Evolutionary conservation across 371 early-diverging fungal genomes (phyloP), one percentile per base, ranked within the genome.

Genomic region (Nematocida minor): DNA sequence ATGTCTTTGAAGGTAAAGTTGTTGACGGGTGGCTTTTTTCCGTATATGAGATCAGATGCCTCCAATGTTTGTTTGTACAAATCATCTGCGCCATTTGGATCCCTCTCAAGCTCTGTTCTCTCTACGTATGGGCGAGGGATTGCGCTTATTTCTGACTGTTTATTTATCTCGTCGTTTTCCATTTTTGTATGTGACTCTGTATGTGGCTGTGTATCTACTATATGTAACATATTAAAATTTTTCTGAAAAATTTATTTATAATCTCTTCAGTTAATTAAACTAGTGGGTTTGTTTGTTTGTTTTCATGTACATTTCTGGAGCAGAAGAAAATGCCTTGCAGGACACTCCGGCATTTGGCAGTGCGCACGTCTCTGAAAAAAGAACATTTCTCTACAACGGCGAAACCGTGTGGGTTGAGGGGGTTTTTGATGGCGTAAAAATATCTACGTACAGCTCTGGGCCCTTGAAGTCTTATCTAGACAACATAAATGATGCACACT

Each of bases 341-440:
- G n/a, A n/a, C n/a, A n/a, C n/a, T n/a, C n/a, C n/a, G n/a, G n/a
- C n/a, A n/a, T n/a, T n/a, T n/a, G n/a, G n/a, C n/a, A n/a, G n/a
- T n/a, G n/a, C n/a, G n/a, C n/a, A n/a, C n/a, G n/a, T n/a, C n/a
- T n/a, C n/a, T n/a, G n/a, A n/a, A n/a, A n/a, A n/a, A n/a, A 51
- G 51, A 51, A 27, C 11, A 9, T 74, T 36, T 41, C 20, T 74
- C 38, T 74, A 74, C 77, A 74, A 62, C 36, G 77, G 77, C 53
- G 77, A 74, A 31, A 48, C 40, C 29, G 49, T 74, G 1, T 53
- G 79, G 7, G 36, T 74, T 14, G 49, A 62, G n/a, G 44, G 27
- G 7, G 20, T 34, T 7, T 44, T 47, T 40, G 77, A 60, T 34
- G 48, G 63, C 2, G 51, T 64, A 38, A 63, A 62, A 41, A 1